Evolutionary conservation across 73 alveolate genomes (phyloP), one percentile per base, ranked within the genome.

Genomic region (Paramecium caudatum): DNA sequence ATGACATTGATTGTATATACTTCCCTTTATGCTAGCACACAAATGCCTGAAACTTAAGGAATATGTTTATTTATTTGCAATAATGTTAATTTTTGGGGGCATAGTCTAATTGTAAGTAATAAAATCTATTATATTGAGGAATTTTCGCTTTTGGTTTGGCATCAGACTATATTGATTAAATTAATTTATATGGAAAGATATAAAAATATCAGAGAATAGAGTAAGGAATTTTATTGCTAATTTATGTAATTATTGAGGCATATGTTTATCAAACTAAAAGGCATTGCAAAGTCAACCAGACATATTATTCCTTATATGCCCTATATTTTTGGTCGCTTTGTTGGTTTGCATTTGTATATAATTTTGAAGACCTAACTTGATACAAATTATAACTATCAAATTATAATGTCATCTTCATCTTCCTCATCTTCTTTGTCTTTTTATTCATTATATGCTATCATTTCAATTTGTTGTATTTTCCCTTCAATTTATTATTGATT

Each of bases 121-220:
- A 1, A 10, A 3, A 4, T 0, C 4, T 27, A 55, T 55, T 10
- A 27, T 9, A 27, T 55, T 39, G 9, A 27, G 30, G 80, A 23
- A 55, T 55, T 19, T 19, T n/a, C n/a, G 9, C 15, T 55, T 55
- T 55, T 55, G 23, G 30, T 55, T 55, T 27, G 80, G 80, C 13
- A 27, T 55, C 16, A 43, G 80, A 10, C 23, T 55, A 55, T 55
- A 23, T 23, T 55, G 80, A 55, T 55, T 55, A 55, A 55, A 55
- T 55, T 10, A 55, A 55, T 17, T 55, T 55, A 27, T 55, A 27
- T 55, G 80, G 80, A 55, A 27, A 55, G 30, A 55, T 55, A 9
- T 55, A 55, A 55, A 55, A 55, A 55, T 55, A 55, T 55, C 30
- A 55, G 30, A 55, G 80, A 55, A 55, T 55, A 27, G 80, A 55